phyloP scores from a whole-genome alignment of 805 yeast species.

The Saccharomycopsis babjevae region DNA sequence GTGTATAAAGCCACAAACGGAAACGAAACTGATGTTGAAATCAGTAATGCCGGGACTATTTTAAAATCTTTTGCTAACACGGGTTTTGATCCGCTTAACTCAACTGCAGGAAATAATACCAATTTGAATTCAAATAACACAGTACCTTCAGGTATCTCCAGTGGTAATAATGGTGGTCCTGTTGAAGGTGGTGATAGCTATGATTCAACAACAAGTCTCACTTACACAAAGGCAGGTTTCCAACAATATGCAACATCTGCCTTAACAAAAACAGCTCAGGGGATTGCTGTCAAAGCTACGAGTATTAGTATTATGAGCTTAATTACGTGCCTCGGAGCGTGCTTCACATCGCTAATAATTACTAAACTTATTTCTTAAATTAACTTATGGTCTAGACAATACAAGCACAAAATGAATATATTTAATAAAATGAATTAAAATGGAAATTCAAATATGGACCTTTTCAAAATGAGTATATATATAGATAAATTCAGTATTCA shows the following conservation, averaged over 20 bases:
- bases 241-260: slow-evolving; percentile 9
- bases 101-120: not conserved
- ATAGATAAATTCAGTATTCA: too few species aligned
- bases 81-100: slow-evolving; percentile 48
- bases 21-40: slow-evolving; percentile 40
- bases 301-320: not conserved
- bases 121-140: not conserved
- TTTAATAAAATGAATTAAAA: not conserved
- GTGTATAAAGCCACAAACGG: slow-evolving; percentile 41
- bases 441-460: too few species aligned
- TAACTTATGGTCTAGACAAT: not conserved
- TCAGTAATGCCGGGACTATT: slow-evolving; percentile 53
- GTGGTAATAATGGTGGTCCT: slow-evolving; percentile 3
- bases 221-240: slow-evolving; percentile 11
- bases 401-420: not conserved
- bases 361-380: not conserved
- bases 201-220: not conserved
- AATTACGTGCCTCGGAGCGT: not conserved
- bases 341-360: not conserved
- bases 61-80: slow-evolving; percentile 51
- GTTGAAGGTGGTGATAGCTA: not conserved
- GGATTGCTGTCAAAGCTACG: not conserved
- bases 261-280: not conserved
- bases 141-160: slow-evolving; percentile 3
- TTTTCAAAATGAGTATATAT: too few species aligned